phyloP scores from a whole-genome alignment of 2,329 filamentous ascomycete species.

The Endoconidiophora laricicola region DNA sequence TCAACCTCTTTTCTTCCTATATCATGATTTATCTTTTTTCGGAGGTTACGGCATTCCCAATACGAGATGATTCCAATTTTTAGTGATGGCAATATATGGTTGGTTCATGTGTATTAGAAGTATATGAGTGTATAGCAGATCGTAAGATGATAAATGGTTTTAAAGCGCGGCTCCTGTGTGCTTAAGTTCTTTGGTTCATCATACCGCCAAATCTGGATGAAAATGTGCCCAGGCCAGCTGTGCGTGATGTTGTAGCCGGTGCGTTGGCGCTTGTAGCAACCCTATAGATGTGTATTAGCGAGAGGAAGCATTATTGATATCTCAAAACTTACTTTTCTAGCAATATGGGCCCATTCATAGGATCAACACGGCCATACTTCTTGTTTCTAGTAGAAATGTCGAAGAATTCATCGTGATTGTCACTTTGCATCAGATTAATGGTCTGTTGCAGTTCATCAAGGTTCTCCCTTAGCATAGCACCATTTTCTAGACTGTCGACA shows the following conservation, averaged over 20 bases:
- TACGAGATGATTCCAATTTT: not conserved
- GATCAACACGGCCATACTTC: conserved; percentile 86
- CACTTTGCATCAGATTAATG: conserved; percentile 67
- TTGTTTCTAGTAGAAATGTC: conserved; percentile 79
- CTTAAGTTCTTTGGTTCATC: conserved; percentile 12
- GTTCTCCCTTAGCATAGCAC: conserved; percentile 71
- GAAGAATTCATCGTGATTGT: conserved; percentile 94
- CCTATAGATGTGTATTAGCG: conserved; percentile 25
- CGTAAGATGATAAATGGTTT: too few species aligned
- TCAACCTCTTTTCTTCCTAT: not conserved
- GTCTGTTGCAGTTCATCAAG: conserved; percentile 90
- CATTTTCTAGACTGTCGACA: conserved; percentile 70
- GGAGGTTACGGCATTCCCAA: not conserved
- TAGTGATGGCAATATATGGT: not conserved
- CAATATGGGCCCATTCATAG: conserved; percentile 70
- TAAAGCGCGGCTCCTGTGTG: too few species aligned
- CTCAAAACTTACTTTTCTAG: conserved; percentile 61
- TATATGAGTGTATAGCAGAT: too few species aligned
- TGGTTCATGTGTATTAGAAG: too few species aligned
- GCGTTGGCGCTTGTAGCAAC: conserved; percentile 40
- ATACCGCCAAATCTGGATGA: conserved; percentile 53
- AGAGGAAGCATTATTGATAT: not conserved
- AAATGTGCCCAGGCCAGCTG: conserved; percentile 51
- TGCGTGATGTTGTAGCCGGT: conserved; percentile 35
- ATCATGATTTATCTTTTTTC: not conserved